Percentiles rank a stretch among this genome's conserved stretches.
Conservation (phyloP, 176 grass and related monocot genomes). For the Pontederia paniculata region DNA sequence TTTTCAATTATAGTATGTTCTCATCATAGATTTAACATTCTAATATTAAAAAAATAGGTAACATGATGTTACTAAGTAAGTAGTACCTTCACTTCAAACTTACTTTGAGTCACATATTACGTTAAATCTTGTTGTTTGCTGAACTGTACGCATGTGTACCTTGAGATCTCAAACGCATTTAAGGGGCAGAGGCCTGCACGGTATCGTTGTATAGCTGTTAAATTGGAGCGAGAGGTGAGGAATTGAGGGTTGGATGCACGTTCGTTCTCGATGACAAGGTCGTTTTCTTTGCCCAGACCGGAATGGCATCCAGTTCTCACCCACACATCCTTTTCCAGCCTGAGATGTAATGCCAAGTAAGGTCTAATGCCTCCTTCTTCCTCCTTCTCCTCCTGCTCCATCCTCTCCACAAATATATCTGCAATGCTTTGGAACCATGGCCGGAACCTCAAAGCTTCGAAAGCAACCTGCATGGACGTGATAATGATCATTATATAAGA, state of each 20-base stretch:
- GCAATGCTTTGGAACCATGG: slow-evolving; percentile 25
- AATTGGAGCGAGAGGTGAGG: slow-evolving; percentile 27
- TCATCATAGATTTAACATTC: too few species aligned
- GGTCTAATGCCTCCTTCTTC: not conserved
- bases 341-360: slow-evolving; percentile 29
- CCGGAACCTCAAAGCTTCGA: slow-evolving; percentile 29
- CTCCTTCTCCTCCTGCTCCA: slow-evolving; percentile 28
- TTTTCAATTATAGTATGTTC: too few species aligned
- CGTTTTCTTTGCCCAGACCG: slow-evolving; percentile 10
- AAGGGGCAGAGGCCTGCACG: slow-evolving; percentile 32
- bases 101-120: too few species aligned
- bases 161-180: slow-evolving; percentile 28
- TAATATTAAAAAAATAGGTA: too few species aligned
- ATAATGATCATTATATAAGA: not conserved
- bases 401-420: slow-evolving; percentile 19
- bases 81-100: too few species aligned
- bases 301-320: slow-evolving; percentile 32
- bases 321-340: slow-evolving; percentile 43
- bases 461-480: slow-evolving; percentile 19
- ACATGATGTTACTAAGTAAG: too few species aligned
- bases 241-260: slow-evolving; percentile 17
- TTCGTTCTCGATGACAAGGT: slow-evolving; percentile 4
- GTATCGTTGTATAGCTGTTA: slow-evolving; percentile 17
- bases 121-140: not conserved
- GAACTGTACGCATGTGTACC: not conserved